phyloP scores from a whole-genome alignment of 139 green algal genomes.

The Ettlia oleoabundans region DNA sequence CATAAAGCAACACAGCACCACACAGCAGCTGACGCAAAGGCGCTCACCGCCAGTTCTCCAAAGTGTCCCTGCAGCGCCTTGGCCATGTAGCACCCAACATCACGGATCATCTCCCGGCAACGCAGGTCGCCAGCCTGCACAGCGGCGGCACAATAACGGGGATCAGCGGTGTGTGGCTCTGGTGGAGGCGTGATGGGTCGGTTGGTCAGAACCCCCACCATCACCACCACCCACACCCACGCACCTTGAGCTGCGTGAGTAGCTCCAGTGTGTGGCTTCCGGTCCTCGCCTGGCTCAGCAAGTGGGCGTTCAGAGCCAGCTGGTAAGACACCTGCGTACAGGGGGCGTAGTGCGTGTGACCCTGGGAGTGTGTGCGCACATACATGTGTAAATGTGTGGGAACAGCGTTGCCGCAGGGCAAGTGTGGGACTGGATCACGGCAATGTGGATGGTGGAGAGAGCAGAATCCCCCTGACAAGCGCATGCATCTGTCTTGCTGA shows the following conservation, averaged over 20 bases:
- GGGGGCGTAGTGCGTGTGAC: no score
- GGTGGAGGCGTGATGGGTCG: no score
- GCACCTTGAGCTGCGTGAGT: slow-evolving; percentile 23
- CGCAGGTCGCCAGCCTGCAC: not conserved
- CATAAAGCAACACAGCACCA: not conserved
- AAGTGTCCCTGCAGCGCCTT: slow-evolving; percentile 22
- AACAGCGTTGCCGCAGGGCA: no score
- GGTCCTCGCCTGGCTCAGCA: not conserved
- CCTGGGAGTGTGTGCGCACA: not conserved
- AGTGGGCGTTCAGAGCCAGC: not conserved
- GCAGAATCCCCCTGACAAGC: no score
- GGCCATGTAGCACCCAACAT: slow-evolving; percentile 20
- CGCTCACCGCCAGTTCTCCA: slow-evolving; percentile 29
- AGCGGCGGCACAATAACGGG: no score
- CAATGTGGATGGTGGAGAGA: no score
- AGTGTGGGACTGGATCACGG: no score
- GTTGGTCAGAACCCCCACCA: no score
- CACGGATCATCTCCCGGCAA: slow-evolving; percentile 19
- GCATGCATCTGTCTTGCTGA: no score
- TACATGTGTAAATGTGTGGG: no score
- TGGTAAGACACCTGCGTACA: slow-evolving; percentile 17
- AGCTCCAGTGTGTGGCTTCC: slow-evolving; percentile 20
- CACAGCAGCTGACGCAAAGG: not conserved
- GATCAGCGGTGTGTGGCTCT: no score
- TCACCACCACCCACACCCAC: not conserved